Evolutionary conservation across 768 basidiomycete genomes (phyloP), one percentile per base, ranked within the genome.

Genomic region (Lactarius quietus): DNA sequence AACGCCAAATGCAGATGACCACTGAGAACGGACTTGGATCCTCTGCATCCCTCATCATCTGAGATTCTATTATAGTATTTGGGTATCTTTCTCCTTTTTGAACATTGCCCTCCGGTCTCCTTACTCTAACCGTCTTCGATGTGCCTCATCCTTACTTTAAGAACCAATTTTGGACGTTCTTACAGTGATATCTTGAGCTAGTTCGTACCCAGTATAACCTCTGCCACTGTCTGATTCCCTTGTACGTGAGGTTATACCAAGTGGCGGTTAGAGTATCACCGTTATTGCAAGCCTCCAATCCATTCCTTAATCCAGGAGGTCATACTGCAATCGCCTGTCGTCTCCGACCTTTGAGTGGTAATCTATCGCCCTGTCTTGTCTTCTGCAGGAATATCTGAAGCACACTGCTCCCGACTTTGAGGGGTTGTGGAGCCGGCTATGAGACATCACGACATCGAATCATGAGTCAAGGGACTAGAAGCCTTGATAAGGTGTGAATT

Each of bases 1-100:
- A 1, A 77, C 68, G 48, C 78, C 79, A 23, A 77, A 76, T 59
- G 78, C 86, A 0, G 87, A 89, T 67, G 81, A 86, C 66, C 86
- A 88, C 67, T 82, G 65, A 73, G 9, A 15, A 52, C 14, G 18
- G 18, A 52, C 12, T 45, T 61, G 20, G 28, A 8, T 17, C 6
- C 26, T 26, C 29, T 17, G 58, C 33, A n/a, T 45, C 57, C 31
- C 33, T n/a, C 23, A 23, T 15, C 20, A 56, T 31, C 41, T 43
- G 38, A n/a, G n/a, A 35, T 7, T 20, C 26, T 23, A 31, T 33
- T 28, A 9, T 18, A n/a, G n/a, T n/a, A n/a, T 29, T 9, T 28
- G 7, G 14, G 10, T 9, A 28, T 20, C 18, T 15, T 28, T 31
- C 8, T 53, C 10, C 1, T 48, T n/a, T 17, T 35, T 45, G 14